phyloP scores from a whole-genome alignment of 768 basidiomycete species.

The Candolleomyces eurysporus region DNA sequence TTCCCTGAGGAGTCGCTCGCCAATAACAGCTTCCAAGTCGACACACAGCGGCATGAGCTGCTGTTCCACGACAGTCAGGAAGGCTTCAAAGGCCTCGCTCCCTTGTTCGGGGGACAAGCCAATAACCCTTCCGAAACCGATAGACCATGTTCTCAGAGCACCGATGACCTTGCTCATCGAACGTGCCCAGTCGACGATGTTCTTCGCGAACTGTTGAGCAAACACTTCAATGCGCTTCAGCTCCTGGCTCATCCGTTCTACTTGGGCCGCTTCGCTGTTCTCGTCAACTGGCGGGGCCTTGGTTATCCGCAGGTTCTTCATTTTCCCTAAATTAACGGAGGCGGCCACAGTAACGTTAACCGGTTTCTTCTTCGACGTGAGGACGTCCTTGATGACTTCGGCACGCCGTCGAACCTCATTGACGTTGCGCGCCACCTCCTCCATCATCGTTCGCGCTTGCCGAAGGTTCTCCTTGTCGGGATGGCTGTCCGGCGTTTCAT shows the following conservation, averaged over 20 bases:
- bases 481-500: conserved; percentile 69
- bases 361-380: conserved; percentile 44
- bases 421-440: conserved; percentile 70
- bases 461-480: conserved; percentile 60
- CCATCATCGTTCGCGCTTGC: conserved; percentile 56
- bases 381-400: conserved; percentile 77
- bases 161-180: conserved; percentile 47
- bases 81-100: conserved; percentile 71
- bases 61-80: conserved; percentile 55
- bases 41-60: conserved; percentile 51
- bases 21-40: conserved; percentile 53
- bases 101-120: conserved; percentile 48
- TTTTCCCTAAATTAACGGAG: conserved; percentile 57
- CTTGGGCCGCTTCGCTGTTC: conserved; percentile 46
- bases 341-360: conserved; percentile 47
- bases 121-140: conserved; percentile 65
- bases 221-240: conserved; percentile 57
- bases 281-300: conserved; percentile 18
- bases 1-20: conserved; percentile 52
- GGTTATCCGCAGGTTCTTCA: conserved; percentile 46
- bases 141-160: conserved; percentile 58
- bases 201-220: conserved; percentile 58
- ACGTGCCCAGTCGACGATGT: conserved; percentile 62
- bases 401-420: conserved; percentile 76
- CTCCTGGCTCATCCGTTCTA: conserved; percentile 54